phyloP scores from a whole-genome alignment of 208 protist species.

The Phytomonas francai region DNA sequence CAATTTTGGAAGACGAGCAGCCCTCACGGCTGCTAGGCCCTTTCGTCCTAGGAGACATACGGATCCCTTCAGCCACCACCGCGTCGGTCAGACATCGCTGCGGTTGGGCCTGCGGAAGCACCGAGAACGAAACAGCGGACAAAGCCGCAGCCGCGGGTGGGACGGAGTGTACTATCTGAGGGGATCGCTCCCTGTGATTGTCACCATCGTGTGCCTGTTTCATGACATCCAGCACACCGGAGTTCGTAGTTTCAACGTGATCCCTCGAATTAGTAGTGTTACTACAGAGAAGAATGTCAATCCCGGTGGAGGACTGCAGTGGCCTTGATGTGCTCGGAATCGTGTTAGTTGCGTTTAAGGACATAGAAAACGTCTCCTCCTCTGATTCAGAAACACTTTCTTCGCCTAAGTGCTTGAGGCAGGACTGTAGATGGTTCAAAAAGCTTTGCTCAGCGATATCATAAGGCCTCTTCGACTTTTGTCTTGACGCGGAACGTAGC shows the following conservation, averaged over 20 bases:
- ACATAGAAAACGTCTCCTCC: neutral
- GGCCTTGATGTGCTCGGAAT: neutral
- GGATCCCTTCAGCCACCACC: neutral
- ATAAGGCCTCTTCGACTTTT: neutral
- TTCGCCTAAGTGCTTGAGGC: neutral
- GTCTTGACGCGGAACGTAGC: neutral
- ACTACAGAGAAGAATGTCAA: neutral
- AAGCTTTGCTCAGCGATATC: neutral
- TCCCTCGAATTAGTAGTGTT: neutral
- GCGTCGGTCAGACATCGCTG: neutral
- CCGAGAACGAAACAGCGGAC: neutral
- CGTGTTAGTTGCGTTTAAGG: neutral
- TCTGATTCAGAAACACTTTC: neutral
- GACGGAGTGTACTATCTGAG: neutral
- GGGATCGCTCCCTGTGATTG: neutral
- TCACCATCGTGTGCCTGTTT: neutral
- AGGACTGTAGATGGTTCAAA: neutral
- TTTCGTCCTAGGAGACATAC: neutral
- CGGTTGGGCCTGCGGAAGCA: neutral
- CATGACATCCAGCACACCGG: neutral
- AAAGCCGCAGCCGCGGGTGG: neutral
- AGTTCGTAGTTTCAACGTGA: neutral
- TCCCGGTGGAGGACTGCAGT: neutral
- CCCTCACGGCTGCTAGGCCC: neutral
- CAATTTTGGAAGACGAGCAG: neutral